Evolutionary conservation across 176 grass and related monocot genomes (phyloP), one percentile per base, ranked within the genome.

Genomic region (Echinochloa phyllopogon): DNA sequence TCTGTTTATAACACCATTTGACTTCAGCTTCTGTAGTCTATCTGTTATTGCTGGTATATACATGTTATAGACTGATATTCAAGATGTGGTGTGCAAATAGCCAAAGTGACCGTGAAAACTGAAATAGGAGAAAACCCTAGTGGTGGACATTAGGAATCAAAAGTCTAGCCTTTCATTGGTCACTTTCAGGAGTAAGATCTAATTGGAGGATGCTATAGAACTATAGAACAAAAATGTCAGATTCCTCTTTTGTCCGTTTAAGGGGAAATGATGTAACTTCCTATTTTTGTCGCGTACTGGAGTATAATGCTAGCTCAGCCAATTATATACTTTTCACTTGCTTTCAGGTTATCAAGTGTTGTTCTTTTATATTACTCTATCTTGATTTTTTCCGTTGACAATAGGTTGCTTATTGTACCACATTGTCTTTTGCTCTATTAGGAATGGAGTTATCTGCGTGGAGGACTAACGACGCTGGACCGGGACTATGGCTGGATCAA

Each of bases 401-500:
- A 33, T 69, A 14, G 15, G 62, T 47, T 75, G 2, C 25, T 71
- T 84, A 83, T 24, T 80, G 39, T 2, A 27, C 69, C 15, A 24
- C 39, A 87, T 78, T 86, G 38, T 73, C 23, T 72, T 53, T 79
- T 55, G 0, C 41, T 75, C 80, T 78, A 62, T n/a, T 49, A 97
- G 95, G 95, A 90, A 72, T 97, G 95, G 95, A 97, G 92, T 80
- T 97, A 97, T 82, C 86, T 97, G 21, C 92, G 95, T 21, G 95
- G 95, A 79, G 95, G 95, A 74, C 48, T 97, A 83, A 97, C 95
- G 25, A 97, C 95, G 20, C 86, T 97, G 18, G 95, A 97, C 84
- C 90, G 95, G 50, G 92, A 97, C 51, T 97, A 97, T 61, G 95
- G 95, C 58, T 86, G 63, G 92, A 94, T 97, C 71, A 97, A 97